Evolutionary conservation across 148 eudicot species (phyloP), one percentile per base, ranked within the genome.

Genomic region (Camellia granthamiana): DNA sequence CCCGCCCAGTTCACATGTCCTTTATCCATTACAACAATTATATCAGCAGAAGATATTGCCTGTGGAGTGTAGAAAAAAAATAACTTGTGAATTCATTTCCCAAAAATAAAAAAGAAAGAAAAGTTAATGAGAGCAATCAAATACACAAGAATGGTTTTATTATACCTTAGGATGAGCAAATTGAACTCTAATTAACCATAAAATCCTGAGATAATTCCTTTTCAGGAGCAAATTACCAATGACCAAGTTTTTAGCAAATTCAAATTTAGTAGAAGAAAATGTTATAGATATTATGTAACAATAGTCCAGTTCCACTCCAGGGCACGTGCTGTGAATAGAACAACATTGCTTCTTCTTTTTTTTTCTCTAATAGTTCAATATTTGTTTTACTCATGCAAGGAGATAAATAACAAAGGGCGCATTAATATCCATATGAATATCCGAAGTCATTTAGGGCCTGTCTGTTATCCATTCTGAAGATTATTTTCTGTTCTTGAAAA

Each of bases 1-100:
- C 99, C 99, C 47, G 90, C 85, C 90, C 93, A 88, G 83, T 87
- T 89, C 55, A 91, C 87, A 72, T 75, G 84, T 58, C 99, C 99
- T 84, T 90, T 93, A 78, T 88, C 94, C 91, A 95, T 90, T 80
- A 92, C 81, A 73, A 95, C 89, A 76, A 95, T 86, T 63, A 90
- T 74, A 88, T 95, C 97, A 78, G 99, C 93, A 64, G 90, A 83
- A 75, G 85, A 81, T 85, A 95, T 90, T 84, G 99, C 99, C 99
- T 95, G 88, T 64, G 75, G 84, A 38, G 8, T 44, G 81, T 49
- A 49, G 13, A 54, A 60, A 76, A 78, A 59, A 79, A 69, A 54
- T 49, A 5, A 43, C 54, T 62, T 43, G 44, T 44, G 61, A 75
- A 63, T 46, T 72, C n/a, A 69, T 19, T 66, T 77, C 49, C 62